Conservation (phyloP, 2,329 filamentous ascomycete genomes). For the Periconia digitata region DNA sequence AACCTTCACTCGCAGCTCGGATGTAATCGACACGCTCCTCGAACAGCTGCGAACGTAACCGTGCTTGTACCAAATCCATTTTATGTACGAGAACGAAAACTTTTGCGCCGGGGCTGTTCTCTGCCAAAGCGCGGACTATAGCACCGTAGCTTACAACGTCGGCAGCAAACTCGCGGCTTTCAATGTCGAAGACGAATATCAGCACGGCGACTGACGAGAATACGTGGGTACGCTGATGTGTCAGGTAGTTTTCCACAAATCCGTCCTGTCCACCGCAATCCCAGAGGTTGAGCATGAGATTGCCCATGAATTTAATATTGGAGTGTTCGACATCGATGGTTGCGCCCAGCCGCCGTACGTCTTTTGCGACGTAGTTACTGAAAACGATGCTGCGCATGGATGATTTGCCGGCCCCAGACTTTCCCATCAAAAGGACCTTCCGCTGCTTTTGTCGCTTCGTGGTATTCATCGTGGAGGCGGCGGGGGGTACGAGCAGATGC, state of each 20-base stretch:
- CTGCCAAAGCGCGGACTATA: constrained; percentile 83
- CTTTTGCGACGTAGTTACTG: constrained; percentile 96
- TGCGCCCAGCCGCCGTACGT: constrained; percentile 87
- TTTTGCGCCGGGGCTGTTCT: constrained; percentile 78
- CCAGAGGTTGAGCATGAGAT: constrained; percentile 96
- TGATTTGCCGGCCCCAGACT: constrained; percentile 95
- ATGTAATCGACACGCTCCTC: constrained; percentile 80
- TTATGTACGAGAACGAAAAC: constrained; percentile 98
- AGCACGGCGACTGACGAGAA: constrained; percentile 95
- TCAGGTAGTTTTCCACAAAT: constrained; percentile 98
- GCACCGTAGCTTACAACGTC: constrained; percentile 91
- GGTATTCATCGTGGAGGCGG: constrained; percentile 34
- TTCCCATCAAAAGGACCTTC: constrained; percentile 69
- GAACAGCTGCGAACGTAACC: constrained; percentile 78
- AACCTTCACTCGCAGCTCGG: constrained; percentile 69
- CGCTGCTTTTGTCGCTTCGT: constrained; percentile 55
- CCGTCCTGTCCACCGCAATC: constrained; percentile 98
- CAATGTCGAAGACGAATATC: constrained; percentile 99
- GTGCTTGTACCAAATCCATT: constrained; percentile 89
- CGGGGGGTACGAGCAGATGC: neutral
- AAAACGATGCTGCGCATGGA: constrained; percentile 99
- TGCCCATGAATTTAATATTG: constrained; percentile 98
- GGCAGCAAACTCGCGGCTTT: constrained; percentile 89
- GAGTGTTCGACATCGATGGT: constrained; percentile 99
- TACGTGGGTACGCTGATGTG: constrained; percentile 91